A percentile compares a stretch with the other conserved stretches of the same genome.
Evolutionary conservation across 2,329 filamentous ascomycete species (phyloP).

Genomic region (Alternaria arbusti): DNA sequence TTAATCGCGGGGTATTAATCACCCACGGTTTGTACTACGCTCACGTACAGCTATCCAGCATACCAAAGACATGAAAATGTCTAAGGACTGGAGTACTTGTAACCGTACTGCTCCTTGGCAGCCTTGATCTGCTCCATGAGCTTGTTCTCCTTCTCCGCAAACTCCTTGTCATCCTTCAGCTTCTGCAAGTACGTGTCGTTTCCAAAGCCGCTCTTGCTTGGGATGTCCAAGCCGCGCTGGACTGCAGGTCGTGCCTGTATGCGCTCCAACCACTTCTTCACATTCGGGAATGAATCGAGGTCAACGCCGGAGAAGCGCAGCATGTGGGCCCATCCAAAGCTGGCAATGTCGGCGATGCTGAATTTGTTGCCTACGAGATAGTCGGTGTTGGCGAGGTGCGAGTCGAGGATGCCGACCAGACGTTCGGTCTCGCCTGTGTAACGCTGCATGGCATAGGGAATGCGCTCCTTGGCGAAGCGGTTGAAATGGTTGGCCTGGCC

Average conservation of each 20-base stretch:
- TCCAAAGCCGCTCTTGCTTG: slow-evolving; percentile 45
- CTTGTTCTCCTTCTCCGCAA: slow-evolving; percentile 54
- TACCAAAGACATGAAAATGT: neutral
- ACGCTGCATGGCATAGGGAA: slow-evolving; percentile 54
- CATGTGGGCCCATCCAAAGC: slow-evolving; percentile 54
- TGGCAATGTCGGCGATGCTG: slow-evolving; percentile 56
- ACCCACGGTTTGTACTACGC: neutral
- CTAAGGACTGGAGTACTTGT: slow-evolving; percentile 52
- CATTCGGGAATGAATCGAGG: slow-evolving; percentile 50
- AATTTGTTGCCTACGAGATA: slow-evolving; percentile 56
- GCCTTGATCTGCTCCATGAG: slow-evolving; percentile 46
- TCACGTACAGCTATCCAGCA: neutral
- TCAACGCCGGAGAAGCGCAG: slow-evolving; percentile 51
- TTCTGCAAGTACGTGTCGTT: slow-evolving; percentile 53
- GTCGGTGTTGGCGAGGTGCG: slow-evolving; percentile 48
- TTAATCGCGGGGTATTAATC: neutral
- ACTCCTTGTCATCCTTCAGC: slow-evolving; percentile 57
- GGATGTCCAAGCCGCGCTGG: slow-evolving; percentile 48
- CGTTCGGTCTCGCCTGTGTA: slow-evolving; percentile 57
- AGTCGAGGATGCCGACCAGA: slow-evolving; percentile 54
- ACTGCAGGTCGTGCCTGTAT: slow-evolving; percentile 52
- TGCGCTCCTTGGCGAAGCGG: slow-evolving; percentile 52
- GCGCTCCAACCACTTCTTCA: slow-evolving; percentile 54
- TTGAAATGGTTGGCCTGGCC: slow-evolving; percentile 51
- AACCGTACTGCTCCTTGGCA: slow-evolving; percentile 55